Conservation (phyloP, 139 green algal genomes). For the Chlamydomonas urium region DNA sequence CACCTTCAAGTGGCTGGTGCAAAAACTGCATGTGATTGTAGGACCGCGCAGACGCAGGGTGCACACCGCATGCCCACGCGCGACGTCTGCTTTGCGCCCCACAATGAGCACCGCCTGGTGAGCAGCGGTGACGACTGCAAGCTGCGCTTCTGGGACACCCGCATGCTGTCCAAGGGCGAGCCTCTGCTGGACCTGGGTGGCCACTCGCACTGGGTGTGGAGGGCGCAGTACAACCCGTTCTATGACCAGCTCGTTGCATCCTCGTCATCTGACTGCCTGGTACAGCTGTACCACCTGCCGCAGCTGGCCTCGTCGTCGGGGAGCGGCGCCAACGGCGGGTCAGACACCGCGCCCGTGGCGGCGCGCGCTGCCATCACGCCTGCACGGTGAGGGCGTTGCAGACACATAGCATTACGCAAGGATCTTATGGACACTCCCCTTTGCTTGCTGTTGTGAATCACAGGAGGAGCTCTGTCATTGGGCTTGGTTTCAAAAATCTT, state of each 20-base stretch:
- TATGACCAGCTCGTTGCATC: slow-evolving; percentile 69
- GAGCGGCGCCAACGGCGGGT: background rate
- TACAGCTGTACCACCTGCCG: slow-evolving; percentile 58
- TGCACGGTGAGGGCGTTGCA: no score
- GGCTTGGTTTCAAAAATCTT: no score
- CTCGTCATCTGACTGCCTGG: slow-evolving; percentile 60
- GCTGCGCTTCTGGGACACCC: slow-evolving; percentile 77
- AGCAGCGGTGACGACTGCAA: slow-evolving; percentile 78
- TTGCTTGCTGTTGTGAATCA: no score
- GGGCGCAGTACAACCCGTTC: slow-evolving; percentile 60
- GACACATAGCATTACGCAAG: no score
- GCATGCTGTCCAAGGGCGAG: slow-evolving; percentile 28
- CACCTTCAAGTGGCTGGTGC: no score
- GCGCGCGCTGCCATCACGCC: no score
- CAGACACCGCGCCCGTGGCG: no score
- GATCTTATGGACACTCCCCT: no score
- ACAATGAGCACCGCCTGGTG: slow-evolving; percentile 47
- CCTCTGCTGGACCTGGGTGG: slow-evolving; percentile 59
- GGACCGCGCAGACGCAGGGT: slow-evolving; percentile 12
- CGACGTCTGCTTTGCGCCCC: slow-evolving; percentile 63
- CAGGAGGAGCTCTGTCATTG: no score
- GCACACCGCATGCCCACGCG: slow-evolving; percentile 67
- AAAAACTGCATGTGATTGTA: no score
- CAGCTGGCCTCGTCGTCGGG: slow-evolving; percentile 18
- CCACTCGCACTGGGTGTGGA: slow-evolving; percentile 84